Evolutionary conservation across 768 basidiomycete species (phyloP), one percentile per base, ranked within the genome.

Genomic region (Termitomyces sp.): DNA sequence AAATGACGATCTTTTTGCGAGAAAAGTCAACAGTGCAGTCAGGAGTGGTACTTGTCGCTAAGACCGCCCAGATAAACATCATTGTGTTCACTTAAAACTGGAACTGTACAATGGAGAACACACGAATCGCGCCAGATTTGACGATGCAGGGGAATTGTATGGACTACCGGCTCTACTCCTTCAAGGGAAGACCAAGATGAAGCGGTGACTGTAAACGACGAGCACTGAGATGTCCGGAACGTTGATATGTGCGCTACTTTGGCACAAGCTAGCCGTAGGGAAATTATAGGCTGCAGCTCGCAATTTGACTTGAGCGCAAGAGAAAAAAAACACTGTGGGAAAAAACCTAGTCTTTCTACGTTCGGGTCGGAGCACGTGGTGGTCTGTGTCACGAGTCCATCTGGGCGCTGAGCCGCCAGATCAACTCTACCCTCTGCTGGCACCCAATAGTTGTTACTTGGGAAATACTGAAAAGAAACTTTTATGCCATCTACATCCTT

Each of bases 251-350:
- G 73, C 73, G 68, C 74, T 74, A 59, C 73, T 76, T 70, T 74
- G 76, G 76, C 76, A 72, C 76, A 72, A 67, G 67, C 73, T 70
- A 72, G 68, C 69, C 71, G 63, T 68, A 56, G 58, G 53, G 46
- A 53, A 56, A 47, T 18, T 59, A 60, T 55, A 56, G 66, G 70
- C 57, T 28, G 33, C 32, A 35, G 58, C 51, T 65, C 76, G 75
- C 71, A 77, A 76, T 77, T 77, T 74, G 74, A 76, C 74, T 66
- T 72, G 75, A 74, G 75, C 70, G 75, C 74, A 65, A 65, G 71
- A 60, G 71, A 64, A 67, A 6, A 67, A 63, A 56, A 52, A 32
- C 2, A 30, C 2, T 16, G 53, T 38, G 38, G 52, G 46, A 52
- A 24, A 38, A 58, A 24, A 38, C 3, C n/a, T 40, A 0, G 20